phyloP scores from a whole-genome alignment of 2,329 filamentous ascomycete species.

The Pseudocercospora ulei region DNA sequence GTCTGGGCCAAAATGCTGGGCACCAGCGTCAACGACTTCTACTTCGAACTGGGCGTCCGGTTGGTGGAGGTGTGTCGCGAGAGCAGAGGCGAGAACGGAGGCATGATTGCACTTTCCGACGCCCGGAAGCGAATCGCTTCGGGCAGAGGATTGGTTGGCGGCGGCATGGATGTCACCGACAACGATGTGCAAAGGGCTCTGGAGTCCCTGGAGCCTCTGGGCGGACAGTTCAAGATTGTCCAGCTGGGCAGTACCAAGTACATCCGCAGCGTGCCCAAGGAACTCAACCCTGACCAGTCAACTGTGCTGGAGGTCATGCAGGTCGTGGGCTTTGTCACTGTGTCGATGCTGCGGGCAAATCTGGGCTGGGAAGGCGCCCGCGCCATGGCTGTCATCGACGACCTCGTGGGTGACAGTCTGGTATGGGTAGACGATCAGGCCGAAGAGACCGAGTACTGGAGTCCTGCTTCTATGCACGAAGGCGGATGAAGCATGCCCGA shows the following conservation, averaged over 20 bases:
- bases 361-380: constrained; percentile 74
- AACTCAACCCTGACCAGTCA: constrained; percentile 88
- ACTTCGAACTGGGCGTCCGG: constrained; percentile 92
- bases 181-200: constrained; percentile 89
- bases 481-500: constrained; percentile 16
- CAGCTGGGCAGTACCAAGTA: constrained; percentile 75
- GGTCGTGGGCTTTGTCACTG: constrained; percentile 77
- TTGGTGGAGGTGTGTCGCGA: constrained; percentile 86
- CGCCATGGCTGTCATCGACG: constrained; percentile 81
- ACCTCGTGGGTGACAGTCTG: constrained; percentile 77
- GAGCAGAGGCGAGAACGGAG: constrained; percentile 83
- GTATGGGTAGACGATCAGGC: constrained; percentile 88
- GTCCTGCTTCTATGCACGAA: constrained; percentile 58
- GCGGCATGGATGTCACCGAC: constrained; percentile 68
- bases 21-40: constrained; percentile 90
- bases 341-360: constrained; percentile 81
- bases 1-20: constrained; percentile 92
- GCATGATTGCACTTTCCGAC: constrained; percentile 75
- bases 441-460: constrained; percentile 89
- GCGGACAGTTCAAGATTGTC: constrained; percentile 76
- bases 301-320: constrained; percentile 86
- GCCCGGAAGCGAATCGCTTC: constrained; percentile 65
- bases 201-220: constrained; percentile 73
- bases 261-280: constrained; percentile 86
- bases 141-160: constrained; percentile 65